Percentiles rank a stretch among this genome's conserved stretches.
phyloP scores from a whole-genome alignment of 352 stramenopile species.

The Phytophthora fragariae region DNA sequence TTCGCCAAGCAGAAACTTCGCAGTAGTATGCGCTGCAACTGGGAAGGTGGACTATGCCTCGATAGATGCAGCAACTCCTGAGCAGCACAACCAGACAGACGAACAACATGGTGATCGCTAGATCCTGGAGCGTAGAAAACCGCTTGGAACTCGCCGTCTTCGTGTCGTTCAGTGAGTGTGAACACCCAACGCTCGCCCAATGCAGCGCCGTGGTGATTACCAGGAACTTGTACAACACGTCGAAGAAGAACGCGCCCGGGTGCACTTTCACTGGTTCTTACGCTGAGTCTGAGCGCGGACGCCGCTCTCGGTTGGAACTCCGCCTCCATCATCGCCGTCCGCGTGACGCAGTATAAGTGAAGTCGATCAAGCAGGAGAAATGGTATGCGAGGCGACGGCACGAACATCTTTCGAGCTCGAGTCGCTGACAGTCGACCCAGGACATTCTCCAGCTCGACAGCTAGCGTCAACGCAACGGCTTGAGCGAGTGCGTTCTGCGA shows the following conservation, averaged over 20 bases:
- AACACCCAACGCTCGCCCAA: conserved; percentile 31
- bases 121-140: conserved; percentile 34
- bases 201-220: not conserved
- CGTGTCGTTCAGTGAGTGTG: conserved; percentile 33
- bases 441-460: conserved; percentile 67
- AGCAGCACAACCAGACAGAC: conserved; percentile 19
- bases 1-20: conserved; percentile 22
- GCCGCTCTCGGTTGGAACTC: conserved; percentile 17
- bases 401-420: conserved; percentile 38
- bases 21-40: conserved; percentile 25
- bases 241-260: conserved; percentile 39
- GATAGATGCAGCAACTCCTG: conserved; percentile 31
- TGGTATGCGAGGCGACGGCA: conserved; percentile 44
- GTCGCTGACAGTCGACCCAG: conserved; percentile 57
- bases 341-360: conserved; percentile 51
- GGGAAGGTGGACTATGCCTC: conserved; percentile 18
- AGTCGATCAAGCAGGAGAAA: conserved; percentile 68
- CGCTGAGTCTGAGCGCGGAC: conserved; percentile 20
- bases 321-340: conserved; percentile 22
- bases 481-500: conserved; percentile 6
- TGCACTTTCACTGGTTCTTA: conserved; percentile 31
- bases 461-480: conserved; percentile 12
- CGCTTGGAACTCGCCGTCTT: conserved; percentile 30
- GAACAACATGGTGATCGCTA: conserved; percentile 12
- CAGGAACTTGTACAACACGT: conserved; percentile 30